These are phyloP conservation scores for Chaetomium cochliodes DNA, from an alignment of 495 filamentous ascomycete species.

Conservation along the genomic window DNA sequence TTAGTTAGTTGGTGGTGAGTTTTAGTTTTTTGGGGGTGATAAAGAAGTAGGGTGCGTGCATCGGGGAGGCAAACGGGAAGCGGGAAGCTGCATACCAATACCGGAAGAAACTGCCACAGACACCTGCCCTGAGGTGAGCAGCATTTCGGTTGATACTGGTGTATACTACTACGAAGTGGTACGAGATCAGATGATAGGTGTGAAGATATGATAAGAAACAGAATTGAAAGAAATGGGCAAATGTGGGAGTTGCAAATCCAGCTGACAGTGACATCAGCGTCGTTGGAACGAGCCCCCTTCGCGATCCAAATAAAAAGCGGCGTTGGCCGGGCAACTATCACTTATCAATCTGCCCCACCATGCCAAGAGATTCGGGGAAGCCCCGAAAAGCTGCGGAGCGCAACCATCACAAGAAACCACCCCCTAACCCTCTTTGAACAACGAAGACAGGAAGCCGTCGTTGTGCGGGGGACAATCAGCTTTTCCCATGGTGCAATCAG, in stretches of 20 bases:
- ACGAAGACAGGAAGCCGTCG: too few species aligned
- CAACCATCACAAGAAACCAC: too few species aligned
- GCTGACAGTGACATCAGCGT: background rate
- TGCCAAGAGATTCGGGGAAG: slow-evolving; percentile 3
- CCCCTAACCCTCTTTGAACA: too few species aligned
- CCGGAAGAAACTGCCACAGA: slow-evolving; percentile 50
- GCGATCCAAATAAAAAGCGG: background rate
- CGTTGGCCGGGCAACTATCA: slow-evolving; percentile 16
- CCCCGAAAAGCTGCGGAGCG: background rate
- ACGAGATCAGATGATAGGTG: background rate
- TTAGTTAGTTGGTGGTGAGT: background rate
- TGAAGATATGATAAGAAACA: too few species aligned
- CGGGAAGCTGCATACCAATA: slow-evolving; percentile 43
- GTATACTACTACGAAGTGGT: background rate
- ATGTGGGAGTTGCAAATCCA: background rate
- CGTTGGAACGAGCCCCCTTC: background rate
- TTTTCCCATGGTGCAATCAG: too few species aligned
- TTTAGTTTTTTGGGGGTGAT: background rate
- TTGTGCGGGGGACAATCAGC: too few species aligned
- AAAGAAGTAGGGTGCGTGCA: background rate
- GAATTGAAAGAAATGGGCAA: background rate
- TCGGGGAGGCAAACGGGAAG: slow-evolving; percentile 1
- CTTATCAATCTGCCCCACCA: slow-evolving; percentile 1
- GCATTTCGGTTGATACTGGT: slow-evolving; percentile 30
- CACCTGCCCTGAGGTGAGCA: slow-evolving; percentile 55